Evolutionary conservation across 768 basidiomycete species (phyloP).

Genomic region (Stropharia rugosoannulata): DNA sequence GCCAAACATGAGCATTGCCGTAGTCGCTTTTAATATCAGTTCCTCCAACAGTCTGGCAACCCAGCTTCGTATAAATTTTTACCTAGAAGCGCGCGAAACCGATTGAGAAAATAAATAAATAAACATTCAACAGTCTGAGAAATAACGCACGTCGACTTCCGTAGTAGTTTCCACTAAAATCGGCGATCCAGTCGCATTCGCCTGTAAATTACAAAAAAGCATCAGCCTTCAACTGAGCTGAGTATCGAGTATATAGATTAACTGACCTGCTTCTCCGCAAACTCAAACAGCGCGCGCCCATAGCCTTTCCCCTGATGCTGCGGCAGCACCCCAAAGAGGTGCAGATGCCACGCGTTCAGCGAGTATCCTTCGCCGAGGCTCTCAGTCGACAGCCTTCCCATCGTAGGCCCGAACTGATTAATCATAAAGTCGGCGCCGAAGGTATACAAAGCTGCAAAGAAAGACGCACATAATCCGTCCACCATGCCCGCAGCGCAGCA

Average conservation of each 20-base stretch:
- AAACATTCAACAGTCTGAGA: not conserved
- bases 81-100: constrained; percentile 5
- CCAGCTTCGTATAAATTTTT: constrained; percentile 16
- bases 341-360: constrained; percentile 25
- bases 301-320: constrained; percentile 29
- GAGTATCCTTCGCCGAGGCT: constrained; percentile 20
- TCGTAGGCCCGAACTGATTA: constrained; percentile 19
- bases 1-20: constrained; percentile 15
- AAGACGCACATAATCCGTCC: constrained; percentile 24
- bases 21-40: constrained; percentile 16
- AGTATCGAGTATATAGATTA: not conserved
- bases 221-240: not conserved
- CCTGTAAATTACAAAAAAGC: constrained; percentile 10
- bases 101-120: not conserved
- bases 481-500: constrained; percentile 23
- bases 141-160: constrained; percentile 23
- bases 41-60: constrained; percentile 18
- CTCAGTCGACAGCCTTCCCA: constrained; percentile 13
- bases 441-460: not conserved
- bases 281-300: constrained; percentile 23
- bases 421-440: not conserved
- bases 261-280: constrained; percentile 23
- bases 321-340: constrained; percentile 27
- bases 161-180: constrained; percentile 27
- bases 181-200: constrained; percentile 13